A percentile compares a stretch with the other conserved stretches of the same genome.
Evolutionary conservation across 495 filamentous ascomycete species (phyloP).

Genomic region (Penicillium mononematosum): DNA sequence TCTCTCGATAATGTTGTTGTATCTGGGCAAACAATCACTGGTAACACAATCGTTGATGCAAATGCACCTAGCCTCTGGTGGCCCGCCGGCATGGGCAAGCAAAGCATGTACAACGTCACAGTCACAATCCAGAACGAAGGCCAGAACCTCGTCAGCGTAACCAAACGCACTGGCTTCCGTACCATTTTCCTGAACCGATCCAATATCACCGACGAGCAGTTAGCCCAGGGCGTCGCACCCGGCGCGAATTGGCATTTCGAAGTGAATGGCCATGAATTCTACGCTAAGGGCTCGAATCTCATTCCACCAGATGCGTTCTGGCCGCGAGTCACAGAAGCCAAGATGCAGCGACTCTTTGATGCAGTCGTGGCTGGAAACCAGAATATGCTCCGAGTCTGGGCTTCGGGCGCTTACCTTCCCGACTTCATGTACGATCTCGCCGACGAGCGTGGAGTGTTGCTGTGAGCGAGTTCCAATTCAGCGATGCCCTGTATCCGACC

Average conservation of each 20-base stretch:
- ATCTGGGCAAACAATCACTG: constrained; percentile 50
- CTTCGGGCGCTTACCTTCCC: constrained; percentile 60
- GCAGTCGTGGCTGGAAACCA: constrained; percentile 59
- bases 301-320: constrained; percentile 68
- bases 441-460: constrained; percentile 61
- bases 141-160: constrained; percentile 45
- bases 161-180: constrained; percentile 62
- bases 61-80: constrained; percentile 61
- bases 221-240: constrained; percentile 57
- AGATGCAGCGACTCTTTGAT: constrained; percentile 55
- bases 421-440: constrained; percentile 70
- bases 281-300: constrained; percentile 65
- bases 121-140: constrained; percentile 43
- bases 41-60: constrained; percentile 44
- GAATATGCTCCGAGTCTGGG: constrained; percentile 71
- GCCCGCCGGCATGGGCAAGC: constrained; percentile 58
- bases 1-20: constrained; percentile 44
- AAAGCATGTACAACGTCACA: constrained; percentile 59
- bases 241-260: constrained; percentile 71
- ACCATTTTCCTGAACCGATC: constrained; percentile 65
- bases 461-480: constrained; percentile 70
- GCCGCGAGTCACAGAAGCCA: constrained; percentile 57
- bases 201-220: constrained; percentile 56
- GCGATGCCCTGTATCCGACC: constrained; percentile 62
- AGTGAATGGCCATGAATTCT: constrained; percentile 66